Base-by-base conservation (phyloP, 805 yeast genomes). In the Cyberlindnera veronae region DNA sequence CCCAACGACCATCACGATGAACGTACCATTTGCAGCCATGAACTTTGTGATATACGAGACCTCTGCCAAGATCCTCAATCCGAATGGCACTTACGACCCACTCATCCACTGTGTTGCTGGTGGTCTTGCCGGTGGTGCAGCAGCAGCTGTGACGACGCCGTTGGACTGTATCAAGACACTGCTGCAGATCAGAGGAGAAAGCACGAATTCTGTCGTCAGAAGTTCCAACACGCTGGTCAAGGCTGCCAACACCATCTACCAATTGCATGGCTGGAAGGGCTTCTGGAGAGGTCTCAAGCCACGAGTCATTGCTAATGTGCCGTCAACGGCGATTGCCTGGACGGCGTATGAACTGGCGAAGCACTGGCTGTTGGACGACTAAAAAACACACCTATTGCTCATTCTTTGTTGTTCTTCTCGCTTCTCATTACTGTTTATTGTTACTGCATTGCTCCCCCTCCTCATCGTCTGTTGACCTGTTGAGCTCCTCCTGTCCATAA, bases 311-410 rank as follows among this genome's bases (percentile, higher is more conserved):
- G 84, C 93, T 50, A 89, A 89, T 62, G 89, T 91, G 60, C 99
- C 99, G 17, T 81, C 95, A 33, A 91, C 98, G 8, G 98, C 98
- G 16, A 89, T 91, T 46, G 81, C 95, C 49, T 91, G 98, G 98
- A 91, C 98, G 2, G 87, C 95, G 20, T 91, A 91, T 63, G 99
- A 91, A 62, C 86, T 90, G 91, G 97, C 96, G 32, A 91, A 91
- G 42, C 68, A 66, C 45, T 61, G 65, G 50, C 46, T 68, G 27
- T 26, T 55, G 32, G 46, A 46, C n/a, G n/a, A n/a, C n/a, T n/a
- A n/a, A n/a, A n/a, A n/a, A n/a, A n/a, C n/a, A n/a, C n/a, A n/a
- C n/a, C n/a, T n/a, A n/a, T n/a, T n/a, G n/a, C n/a, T n/a, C n/a
- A n/a, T n/a, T n/a, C n/a, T n/a, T n/a, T n/a, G n/a, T n/a, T n/a